Conservation (phyloP, 352 stramenopile species). For the Pythium rishiriense region DNA sequence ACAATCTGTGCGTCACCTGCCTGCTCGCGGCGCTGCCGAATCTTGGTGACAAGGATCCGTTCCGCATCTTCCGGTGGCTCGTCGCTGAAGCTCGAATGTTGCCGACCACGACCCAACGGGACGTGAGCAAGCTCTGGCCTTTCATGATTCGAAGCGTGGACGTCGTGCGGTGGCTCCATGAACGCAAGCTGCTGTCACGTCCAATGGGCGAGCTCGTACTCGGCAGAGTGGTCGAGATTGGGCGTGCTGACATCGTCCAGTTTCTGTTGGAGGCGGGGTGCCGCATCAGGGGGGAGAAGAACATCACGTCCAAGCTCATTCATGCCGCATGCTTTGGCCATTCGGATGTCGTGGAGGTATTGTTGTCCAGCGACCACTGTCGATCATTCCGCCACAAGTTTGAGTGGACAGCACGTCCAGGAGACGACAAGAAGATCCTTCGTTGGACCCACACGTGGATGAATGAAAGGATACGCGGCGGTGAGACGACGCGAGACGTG, state of each 20-base stretch:
- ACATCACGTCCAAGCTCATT: neutral
- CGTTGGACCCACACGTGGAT: neutral
- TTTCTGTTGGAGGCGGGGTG: neutral
- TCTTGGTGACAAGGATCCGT: constrained; percentile 1
- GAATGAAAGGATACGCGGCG: neutral
- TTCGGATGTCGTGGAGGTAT: neutral
- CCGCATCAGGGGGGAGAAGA: neutral
- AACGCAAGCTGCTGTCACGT: neutral
- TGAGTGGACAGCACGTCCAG: neutral
- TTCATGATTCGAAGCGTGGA: constrained; percentile 8
- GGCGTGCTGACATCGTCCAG: neutral
- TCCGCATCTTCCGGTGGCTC: constrained; percentile 8
- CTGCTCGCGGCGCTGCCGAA: neutral
- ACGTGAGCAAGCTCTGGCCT: neutral
- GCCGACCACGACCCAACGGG: neutral
- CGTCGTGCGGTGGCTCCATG: constrained; percentile 3
- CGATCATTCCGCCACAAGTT: neutral
- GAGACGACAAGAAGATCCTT: neutral
- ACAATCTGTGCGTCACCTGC: neutral
- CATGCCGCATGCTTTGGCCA: constrained; percentile 3
- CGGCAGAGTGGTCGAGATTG: neutral
- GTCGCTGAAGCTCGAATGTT: neutral
- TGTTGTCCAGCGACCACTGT: constrained; percentile 4
- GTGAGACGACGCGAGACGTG: neutral
- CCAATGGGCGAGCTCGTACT: constrained; percentile 1